A percentile compares a stretch with the other conserved stretches of the same genome.
phyloP scores from a whole-genome alignment of 2,329 filamentous ascomycete genomes.

The Cyphellophora attinorum region DNA sequence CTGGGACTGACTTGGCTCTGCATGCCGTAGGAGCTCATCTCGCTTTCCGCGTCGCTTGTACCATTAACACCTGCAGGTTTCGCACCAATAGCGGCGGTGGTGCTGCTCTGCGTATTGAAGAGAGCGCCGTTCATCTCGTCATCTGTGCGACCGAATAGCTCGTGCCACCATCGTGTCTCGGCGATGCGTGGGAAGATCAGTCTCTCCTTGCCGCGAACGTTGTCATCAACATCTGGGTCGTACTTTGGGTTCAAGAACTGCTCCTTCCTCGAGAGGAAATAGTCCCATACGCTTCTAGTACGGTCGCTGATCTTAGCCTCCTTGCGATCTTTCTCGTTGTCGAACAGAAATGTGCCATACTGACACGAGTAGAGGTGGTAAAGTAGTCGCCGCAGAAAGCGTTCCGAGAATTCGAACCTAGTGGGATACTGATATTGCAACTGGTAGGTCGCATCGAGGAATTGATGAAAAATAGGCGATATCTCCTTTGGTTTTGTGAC shows the following conservation, averaged over 20 bases:
- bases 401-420: conserved; percentile 92
- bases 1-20: conserved; percentile 3
- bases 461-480: conserved; percentile 95
- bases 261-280: conserved; percentile 70
- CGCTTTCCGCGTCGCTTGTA: conserved; percentile 9
- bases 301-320: conserved; percentile 59
- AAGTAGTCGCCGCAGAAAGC: conserved; percentile 76
- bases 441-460: conserved; percentile 89
- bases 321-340: conserved; percentile 79
- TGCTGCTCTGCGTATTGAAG: neutral
- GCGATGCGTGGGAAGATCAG: conserved; percentile 69
- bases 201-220: conserved; percentile 67
- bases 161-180: conserved; percentile 89
- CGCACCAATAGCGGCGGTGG: conserved; percentile 1
- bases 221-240: conserved; percentile 65
- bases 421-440: conserved; percentile 74
- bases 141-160: conserved; percentile 75
- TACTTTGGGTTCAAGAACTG: conserved; percentile 81
- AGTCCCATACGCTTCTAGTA: conserved; percentile 88
- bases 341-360: conserved; percentile 93
- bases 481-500: conserved; percentile 80
- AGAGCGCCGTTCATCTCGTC: conserved; percentile 70
- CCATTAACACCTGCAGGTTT: conserved; percentile 7
- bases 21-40: conserved; percentile 6
- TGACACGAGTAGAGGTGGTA: conserved; percentile 96